Percentiles rank a stretch among this genome's conserved stretches.
Conservation (phyloP, 768 basidiomycete genomes). For the Auriscalpium microsporum region DNA sequence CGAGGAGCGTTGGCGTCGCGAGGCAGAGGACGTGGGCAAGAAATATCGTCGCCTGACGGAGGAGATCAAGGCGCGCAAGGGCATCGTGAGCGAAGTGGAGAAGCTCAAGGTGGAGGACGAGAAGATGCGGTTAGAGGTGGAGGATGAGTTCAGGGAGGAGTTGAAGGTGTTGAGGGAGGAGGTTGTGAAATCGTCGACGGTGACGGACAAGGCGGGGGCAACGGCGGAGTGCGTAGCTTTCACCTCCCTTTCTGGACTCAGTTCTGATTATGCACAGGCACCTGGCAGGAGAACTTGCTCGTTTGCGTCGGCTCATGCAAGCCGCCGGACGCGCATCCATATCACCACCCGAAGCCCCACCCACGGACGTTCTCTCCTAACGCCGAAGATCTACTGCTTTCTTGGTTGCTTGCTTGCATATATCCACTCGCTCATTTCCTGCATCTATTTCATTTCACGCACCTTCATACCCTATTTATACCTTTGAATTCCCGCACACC, state of each 20-base stretch:
- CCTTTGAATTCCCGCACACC: too few relatives aligned
- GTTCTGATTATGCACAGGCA: constrained; percentile 29
- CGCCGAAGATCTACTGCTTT: too few relatives aligned
- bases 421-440: too few relatives aligned
- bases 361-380: too few relatives aligned
- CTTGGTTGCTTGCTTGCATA: too few relatives aligned
- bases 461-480: not conserved
- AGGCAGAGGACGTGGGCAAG: constrained; percentile 58
- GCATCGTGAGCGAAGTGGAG: constrained; percentile 38
- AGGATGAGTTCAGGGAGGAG: constrained; percentile 52
- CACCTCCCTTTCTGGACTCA: constrained; percentile 6
- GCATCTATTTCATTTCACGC: too few relatives aligned
- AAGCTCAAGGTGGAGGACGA: constrained; percentile 42
- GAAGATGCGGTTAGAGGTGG: constrained; percentile 45
- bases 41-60: constrained; percentile 62
- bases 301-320: constrained; percentile 69
- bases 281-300: constrained; percentile 54
- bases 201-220: constrained; percentile 47
- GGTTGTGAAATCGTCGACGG: constrained; percentile 43
- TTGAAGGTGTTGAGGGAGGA: constrained; percentile 43
- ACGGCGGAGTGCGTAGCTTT: constrained; percentile 49
- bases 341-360: not conserved
- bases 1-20: constrained; percentile 59
- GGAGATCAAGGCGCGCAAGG: constrained; percentile 49
- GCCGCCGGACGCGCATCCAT: constrained; percentile 22